Evolutionary conservation across 2,329 filamentous ascomycete genomes (phyloP), one percentile per base, ranked within the genome.

Genomic region (Colletotrichum sp.): DNA sequence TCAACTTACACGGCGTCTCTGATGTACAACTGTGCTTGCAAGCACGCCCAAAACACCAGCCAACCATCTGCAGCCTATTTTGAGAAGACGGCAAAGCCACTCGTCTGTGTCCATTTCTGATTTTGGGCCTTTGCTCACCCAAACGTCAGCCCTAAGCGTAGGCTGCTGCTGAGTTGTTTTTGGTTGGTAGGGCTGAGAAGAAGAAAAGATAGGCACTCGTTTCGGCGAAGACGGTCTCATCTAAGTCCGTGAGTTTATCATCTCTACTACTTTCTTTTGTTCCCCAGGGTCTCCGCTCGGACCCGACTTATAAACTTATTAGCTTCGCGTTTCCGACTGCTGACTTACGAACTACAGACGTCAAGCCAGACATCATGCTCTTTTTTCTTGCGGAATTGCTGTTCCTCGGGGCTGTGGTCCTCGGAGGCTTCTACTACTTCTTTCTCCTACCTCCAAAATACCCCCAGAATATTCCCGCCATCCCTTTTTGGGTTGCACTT

Each of bases 401-500:
- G 29, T 62, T 75, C 44, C 67, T 71, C 16, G 70, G 25, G 16
- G 55, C 55, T 29, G 55, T 59, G 15, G 55, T 30, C 27, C 16
- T 59, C 13, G 62, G 70, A 52, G 64, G 44, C 13, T 44, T 70
- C 15, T 78, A 79, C 62, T 77, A 70, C 61, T 29, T 69, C 34
- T 75, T 82, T 29, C 71, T 82, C 5, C 64, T 78, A 1, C 81
- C 81, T 19, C 77, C 80, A 9, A 81, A 75, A 57, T 77, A 81
- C 22, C 82, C 82, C 3, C 78, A 82, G 59, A 85, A 85, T 65
- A 86, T 88, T 16, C 86, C 87, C 1, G 82, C 85, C 0, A 83
- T 88, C 7, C 86, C 86, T 0, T 87, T 88, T 75, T 88, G 86
- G 79, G 85, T 87, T 12, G 82, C 85, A 1, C 83, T 88, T 9